phyloP scores from a whole-genome alignment of 257 asterid genomes.

The Fraxinus anomala region DNA sequence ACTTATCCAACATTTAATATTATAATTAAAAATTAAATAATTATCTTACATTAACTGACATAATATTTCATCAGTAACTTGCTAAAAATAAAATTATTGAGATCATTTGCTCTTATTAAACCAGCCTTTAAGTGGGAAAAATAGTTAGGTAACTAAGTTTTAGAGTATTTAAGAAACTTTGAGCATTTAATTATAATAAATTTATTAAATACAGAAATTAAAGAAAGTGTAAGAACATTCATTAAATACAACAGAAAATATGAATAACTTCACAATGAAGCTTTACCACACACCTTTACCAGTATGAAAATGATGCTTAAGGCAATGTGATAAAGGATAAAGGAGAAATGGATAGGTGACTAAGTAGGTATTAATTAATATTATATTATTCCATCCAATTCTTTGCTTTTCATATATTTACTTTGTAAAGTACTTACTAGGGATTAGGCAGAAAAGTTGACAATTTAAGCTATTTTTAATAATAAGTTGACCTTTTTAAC shows the following conservation, averaged over 20 bases:
- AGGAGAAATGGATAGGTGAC: constrained; percentile 22
- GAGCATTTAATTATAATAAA: constrained; percentile 30
- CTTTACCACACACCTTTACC: constrained; percentile 28
- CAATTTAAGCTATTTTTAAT: constrained; percentile 4
- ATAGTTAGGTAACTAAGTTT: not conserved
- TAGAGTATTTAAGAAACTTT: not conserved
- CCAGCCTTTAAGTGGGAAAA: not conserved
- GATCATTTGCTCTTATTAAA: not conserved
- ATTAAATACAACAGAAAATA: constrained; percentile 18
- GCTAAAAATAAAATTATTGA: too few relatives aligned
- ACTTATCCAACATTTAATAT: too few relatives aligned
- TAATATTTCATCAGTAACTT: too few relatives aligned
- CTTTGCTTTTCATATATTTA: not conserved
- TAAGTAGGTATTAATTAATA: not conserved
- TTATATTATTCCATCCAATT: not conserved
- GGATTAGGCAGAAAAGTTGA: constrained; percentile 11
- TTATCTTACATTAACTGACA: too few relatives aligned
- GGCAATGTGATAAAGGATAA: constrained; percentile 12
- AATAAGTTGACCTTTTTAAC: constrained; percentile 26
- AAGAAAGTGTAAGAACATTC: constrained; percentile 26
- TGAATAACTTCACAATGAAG: constrained; percentile 34
- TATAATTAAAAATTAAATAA: too few relatives aligned
- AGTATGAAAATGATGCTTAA: constrained; percentile 22
- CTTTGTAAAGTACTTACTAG: not conserved
- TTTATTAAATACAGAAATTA: constrained; percentile 23